A percentile compares a stretch with the other conserved stretches of the same genome.
These are phyloP conservation scores for Rutstroemia sydowiana DNA, from an alignment of 2,329 filamentous ascomycete genomes.

Conservation along the genomic window DNA sequence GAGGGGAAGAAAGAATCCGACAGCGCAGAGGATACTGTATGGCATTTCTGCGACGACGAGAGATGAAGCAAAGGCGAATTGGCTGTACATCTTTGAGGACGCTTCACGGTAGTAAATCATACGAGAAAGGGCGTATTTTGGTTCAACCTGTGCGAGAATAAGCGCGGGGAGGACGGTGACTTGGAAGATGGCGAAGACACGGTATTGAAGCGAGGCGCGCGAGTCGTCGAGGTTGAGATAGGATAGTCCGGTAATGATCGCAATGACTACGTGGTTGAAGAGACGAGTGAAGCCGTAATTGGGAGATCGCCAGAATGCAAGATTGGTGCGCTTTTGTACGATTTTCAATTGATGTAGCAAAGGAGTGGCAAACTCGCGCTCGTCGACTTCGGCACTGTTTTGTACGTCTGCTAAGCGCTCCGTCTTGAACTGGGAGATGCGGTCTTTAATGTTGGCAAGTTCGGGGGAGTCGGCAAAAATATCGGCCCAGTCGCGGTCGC, in stretches of 20 bases:
- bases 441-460: slow-evolving; percentile 45
- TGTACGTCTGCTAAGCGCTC: slow-evolving; percentile 41
- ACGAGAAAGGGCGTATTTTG: slow-evolving; percentile 73
- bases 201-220: slow-evolving; percentile 70
- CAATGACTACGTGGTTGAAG: slow-evolving; percentile 76
- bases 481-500: slow-evolving; percentile 56
- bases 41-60: slow-evolving; percentile 81
- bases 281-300: slow-evolving; percentile 86
- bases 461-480: slow-evolving; percentile 54
- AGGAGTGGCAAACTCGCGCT: slow-evolving; percentile 78
- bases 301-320: slow-evolving; percentile 76
- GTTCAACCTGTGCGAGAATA: slow-evolving; percentile 76
- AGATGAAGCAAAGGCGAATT: slow-evolving; percentile 67
- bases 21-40: slow-evolving; percentile 72
- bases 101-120: slow-evolving; percentile 82
- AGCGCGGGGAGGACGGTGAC: slow-evolving; percentile 76
- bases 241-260: slow-evolving; percentile 69
- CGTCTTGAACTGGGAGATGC: slow-evolving; percentile 48
- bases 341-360: slow-evolving; percentile 70
- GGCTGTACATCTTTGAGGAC: slow-evolving; percentile 78
- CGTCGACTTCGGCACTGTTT: slow-evolving; percentile 31
- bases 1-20: slow-evolving; percentile 72
- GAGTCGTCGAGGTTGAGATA: slow-evolving; percentile 74
- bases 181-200: slow-evolving; percentile 86
- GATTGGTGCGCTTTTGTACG: slow-evolving; percentile 65